These are phyloP conservation scores for Russula sp. DNA, from an alignment of 768 basidiomycete genomes.

Conservation along the genomic window DNA sequence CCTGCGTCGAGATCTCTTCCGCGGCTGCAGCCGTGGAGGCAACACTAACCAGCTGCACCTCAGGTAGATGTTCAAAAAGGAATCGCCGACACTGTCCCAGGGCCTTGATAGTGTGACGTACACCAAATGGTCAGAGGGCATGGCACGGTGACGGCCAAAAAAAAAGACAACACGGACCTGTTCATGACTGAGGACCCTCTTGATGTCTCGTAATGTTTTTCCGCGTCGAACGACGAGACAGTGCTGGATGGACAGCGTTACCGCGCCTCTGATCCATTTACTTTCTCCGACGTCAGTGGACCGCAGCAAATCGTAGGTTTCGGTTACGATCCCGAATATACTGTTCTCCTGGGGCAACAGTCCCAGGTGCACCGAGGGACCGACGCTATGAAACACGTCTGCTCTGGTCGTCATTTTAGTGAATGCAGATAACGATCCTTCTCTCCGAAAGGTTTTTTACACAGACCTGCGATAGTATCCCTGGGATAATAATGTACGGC, in stretches of 20 bases:
- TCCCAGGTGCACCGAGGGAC: constrained; percentile 40
- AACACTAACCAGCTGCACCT: constrained; percentile 45
- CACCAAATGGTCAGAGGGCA: background rate
- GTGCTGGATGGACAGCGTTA: constrained; percentile 55
- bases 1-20: constrained; percentile 34
- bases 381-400: constrained; percentile 57
- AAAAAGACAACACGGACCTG: constrained; percentile 41
- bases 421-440: background rate
- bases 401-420: background rate
- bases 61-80: constrained; percentile 45
- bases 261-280: constrained; percentile 53
- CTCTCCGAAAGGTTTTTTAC: background rate
- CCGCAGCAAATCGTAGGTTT: constrained; percentile 65
- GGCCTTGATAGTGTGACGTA: constrained; percentile 38
- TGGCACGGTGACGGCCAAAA: background rate
- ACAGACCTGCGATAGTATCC: constrained; percentile 22
- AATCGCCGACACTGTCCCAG: constrained; percentile 72
- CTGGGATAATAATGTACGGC: constrained; percentile 34
- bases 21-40: constrained; percentile 72
- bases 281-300: constrained; percentile 30
- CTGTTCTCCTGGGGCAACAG: constrained; percentile 81
- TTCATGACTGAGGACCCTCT: constrained; percentile 66
- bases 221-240: constrained; percentile 60
- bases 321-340: constrained; percentile 62
- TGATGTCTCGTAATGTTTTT: constrained; percentile 46